Conservation (phyloP, 2,329 filamentous ascomycete genomes). For the Colletotrichum neosansevieriae region DNA sequence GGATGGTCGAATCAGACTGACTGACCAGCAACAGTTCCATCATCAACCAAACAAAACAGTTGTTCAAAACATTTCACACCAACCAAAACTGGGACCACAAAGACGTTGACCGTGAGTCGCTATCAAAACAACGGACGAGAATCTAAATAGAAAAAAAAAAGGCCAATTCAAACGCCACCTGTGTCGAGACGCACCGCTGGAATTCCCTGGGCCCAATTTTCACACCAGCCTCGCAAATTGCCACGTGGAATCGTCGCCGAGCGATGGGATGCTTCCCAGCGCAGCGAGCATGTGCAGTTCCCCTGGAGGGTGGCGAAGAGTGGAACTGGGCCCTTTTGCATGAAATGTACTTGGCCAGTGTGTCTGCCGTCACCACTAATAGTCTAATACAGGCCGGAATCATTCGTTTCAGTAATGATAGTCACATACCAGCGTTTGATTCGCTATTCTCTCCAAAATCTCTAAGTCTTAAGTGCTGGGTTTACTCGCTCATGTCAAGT, state of each 20-base stretch:
- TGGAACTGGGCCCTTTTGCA: conserved; percentile 28
- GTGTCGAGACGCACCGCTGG: background rate
- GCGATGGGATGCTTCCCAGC: background rate
- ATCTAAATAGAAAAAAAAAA: background rate
- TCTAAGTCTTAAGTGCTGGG: too few species aligned
- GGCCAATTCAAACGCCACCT: background rate
- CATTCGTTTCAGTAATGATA: background rate
- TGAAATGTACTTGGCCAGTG: conserved; percentile 26
- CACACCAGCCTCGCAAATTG: background rate
- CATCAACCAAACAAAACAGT: conserved; percentile 48
- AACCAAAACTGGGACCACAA: conserved; percentile 37
- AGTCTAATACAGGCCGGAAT: background rate
- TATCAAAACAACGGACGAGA: background rate
- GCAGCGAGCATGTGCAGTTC: background rate
- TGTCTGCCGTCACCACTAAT: background rate
- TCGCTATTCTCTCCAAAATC: too few species aligned
- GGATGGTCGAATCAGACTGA: conserved; percentile 54
- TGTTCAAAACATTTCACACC: conserved; percentile 44
- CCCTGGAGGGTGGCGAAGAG: conserved; percentile 8
- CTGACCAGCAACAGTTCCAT: conserved; percentile 60
- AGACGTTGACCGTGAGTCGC: background rate
- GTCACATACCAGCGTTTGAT: background rate
- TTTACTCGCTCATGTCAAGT: too few species aligned
- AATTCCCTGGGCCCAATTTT: background rate
- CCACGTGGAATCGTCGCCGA: background rate